Conservation (phyloP, 768 basidiomycete species). For the Lactifluus volemus region DNA sequence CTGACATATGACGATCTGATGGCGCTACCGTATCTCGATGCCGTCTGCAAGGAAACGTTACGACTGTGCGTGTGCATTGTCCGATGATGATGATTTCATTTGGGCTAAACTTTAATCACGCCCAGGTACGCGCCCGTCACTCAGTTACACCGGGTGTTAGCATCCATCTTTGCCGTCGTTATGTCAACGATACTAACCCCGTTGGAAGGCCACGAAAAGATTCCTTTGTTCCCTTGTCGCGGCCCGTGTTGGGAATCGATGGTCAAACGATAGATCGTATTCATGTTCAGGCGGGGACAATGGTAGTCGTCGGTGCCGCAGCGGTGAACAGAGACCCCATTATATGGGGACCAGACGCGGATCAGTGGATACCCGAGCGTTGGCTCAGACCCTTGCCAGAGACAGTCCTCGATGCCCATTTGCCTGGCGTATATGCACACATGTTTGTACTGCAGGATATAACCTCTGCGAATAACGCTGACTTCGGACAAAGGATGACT, state of each 20-base stretch:
- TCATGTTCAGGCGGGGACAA: slow-evolving; percentile 7
- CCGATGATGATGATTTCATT: not conserved
- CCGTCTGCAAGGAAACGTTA: slow-evolving; percentile 28
- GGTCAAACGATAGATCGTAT: slow-evolving; percentile 1
- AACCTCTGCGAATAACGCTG: not conserved
- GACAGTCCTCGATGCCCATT: slow-evolving; percentile 18
- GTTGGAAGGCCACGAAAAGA: slow-evolving; percentile 5
- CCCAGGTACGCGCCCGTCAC: slow-evolving; percentile 12
- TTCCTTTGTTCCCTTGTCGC: slow-evolving; percentile 6
- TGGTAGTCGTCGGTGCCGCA: slow-evolving; percentile 11
- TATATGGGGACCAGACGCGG: slow-evolving; percentile 18
- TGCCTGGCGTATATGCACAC: slow-evolving; percentile 17
- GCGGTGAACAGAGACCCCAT: slow-evolving; percentile 15
- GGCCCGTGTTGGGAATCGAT: slow-evolving; percentile 1
- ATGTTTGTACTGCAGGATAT: not conserved
- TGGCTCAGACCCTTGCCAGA: slow-evolving; percentile 19
- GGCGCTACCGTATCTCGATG: slow-evolving; percentile 32
- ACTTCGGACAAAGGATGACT: slow-evolving; percentile 23
- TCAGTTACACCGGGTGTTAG: slow-evolving; percentile 18
- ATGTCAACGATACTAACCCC: not conserved
- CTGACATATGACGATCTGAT: slow-evolving; percentile 29
- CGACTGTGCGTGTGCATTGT: slow-evolving; percentile 20
- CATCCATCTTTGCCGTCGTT: not conserved
- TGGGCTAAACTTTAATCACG: not conserved
- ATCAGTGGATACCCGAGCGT: slow-evolving; percentile 20